These are phyloP conservation scores for Albugo candida DNA, from an alignment of 352 stramenopile species.

Conservation along the genomic window DNA sequence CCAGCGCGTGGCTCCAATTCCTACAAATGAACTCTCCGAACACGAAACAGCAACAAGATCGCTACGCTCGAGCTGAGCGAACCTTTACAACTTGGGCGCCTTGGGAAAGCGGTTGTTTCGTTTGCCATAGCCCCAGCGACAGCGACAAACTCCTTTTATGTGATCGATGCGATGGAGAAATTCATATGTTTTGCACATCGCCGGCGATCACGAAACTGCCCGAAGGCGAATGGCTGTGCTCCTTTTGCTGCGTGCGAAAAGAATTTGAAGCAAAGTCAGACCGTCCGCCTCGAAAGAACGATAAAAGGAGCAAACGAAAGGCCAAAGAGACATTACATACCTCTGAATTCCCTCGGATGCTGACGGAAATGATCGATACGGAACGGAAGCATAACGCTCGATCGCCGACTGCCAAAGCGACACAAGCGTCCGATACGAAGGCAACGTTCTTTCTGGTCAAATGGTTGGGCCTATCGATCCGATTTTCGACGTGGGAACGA, in stretches of 20 bases:
- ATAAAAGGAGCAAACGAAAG: conserved; percentile 1
- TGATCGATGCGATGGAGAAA: conserved; percentile 73
- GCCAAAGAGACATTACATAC: neutral
- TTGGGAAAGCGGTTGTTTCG: conserved; percentile 58
- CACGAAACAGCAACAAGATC: conserved; percentile 30
- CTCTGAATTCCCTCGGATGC: conserved; percentile 23
- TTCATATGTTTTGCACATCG: conserved; percentile 70
- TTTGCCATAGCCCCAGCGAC: conserved; percentile 54
- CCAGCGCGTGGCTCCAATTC: conserved; percentile 64
- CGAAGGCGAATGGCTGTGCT: conserved; percentile 68
- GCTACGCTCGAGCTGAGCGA: conserved; percentile 23
- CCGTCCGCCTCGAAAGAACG: conserved; percentile 2
- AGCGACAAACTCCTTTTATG: conserved; percentile 67
- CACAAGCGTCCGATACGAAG: conserved; percentile 12
- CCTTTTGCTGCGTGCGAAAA: conserved; percentile 36
- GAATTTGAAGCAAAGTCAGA: conserved; percentile 18
- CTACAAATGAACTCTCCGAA: conserved; percentile 22
- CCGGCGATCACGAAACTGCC: conserved; percentile 48
- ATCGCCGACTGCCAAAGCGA: conserved; percentile 13
- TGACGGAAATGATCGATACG: conserved; percentile 17
- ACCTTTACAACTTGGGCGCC: conserved; percentile 55
- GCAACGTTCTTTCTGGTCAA: conserved; percentile 79
- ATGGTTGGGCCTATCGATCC: conserved; percentile 68
- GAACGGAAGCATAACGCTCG: conserved; percentile 7
- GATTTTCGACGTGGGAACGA: conserved; percentile 76